Conservation (phyloP, 495 filamentous ascomycete species). For the Cercophora newfieldiana region DNA sequence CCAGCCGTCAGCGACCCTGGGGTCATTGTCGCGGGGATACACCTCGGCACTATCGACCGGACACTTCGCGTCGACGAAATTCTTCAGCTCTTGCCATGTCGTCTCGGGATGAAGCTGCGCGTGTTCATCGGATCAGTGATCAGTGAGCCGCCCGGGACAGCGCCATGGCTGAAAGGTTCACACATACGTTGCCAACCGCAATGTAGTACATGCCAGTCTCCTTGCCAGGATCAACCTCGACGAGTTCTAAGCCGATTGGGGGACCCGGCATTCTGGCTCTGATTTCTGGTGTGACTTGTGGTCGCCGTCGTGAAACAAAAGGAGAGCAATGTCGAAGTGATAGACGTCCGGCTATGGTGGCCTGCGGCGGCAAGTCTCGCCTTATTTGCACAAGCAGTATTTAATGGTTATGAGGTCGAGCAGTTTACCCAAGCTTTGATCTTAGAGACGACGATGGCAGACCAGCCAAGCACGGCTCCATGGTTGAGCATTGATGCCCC, state of each 20-base stretch:
- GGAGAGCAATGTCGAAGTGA: neutral
- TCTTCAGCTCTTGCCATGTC: neutral
- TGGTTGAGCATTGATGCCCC: neutral
- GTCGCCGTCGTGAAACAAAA: neutral
- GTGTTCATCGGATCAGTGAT: neutral
- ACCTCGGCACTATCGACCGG: too few relatives aligned
- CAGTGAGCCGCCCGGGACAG: neutral
- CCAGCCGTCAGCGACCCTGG: neutral
- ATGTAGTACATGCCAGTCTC: neutral
- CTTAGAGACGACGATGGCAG: too few relatives aligned
- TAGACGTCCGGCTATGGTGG: neutral
- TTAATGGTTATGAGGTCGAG: neutral
- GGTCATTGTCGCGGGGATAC: too few relatives aligned
- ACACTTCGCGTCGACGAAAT: neutral
- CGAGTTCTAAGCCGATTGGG: neutral
- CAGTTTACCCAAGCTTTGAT: too few relatives aligned
- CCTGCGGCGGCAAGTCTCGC: neutral
- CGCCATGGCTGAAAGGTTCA: neutral
- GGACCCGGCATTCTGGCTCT: neutral
- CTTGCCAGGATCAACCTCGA: neutral
- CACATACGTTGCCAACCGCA: neutral
- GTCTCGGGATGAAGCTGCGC: neutral
- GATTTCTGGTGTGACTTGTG: neutral
- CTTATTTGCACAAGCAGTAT: neutral
- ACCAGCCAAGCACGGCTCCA: too few relatives aligned